A percentile compares a stretch with the other conserved stretches of the same genome.
Evolutionary conservation across 805 yeast genomes (phyloP).

Genomic region (Tetrapisispora taiwanensis): DNA sequence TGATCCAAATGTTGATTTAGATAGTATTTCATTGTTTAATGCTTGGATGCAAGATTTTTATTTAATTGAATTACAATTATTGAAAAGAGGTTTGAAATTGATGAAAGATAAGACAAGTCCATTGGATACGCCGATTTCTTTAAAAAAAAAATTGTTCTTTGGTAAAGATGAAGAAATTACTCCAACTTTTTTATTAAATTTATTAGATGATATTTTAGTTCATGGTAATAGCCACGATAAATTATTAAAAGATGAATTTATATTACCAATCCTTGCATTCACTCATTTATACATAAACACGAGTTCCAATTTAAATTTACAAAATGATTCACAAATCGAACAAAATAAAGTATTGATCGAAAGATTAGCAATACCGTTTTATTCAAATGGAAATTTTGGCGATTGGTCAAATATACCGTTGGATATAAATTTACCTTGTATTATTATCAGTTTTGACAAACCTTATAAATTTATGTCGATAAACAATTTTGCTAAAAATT

Average conservation of each 20-base stretch:
- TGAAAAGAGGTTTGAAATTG: neutral
- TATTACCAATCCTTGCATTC: neutral
- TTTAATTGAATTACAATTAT: neutral
- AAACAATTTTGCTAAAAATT: neutral
- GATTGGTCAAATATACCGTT: conserved; percentile 1
- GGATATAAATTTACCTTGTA: neutral
- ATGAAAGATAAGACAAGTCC: conserved; percentile 1
- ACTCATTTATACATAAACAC: neutral
- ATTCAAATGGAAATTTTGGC: neutral
- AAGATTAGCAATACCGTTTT: neutral
- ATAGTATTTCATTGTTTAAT: neutral
- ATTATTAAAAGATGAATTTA: neutral
- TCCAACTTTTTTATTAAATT: neutral
- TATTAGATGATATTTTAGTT: neutral
- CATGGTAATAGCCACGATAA: neutral
- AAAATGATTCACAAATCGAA: neutral
- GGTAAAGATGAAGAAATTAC: neutral
- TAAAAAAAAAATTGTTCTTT: neutral
- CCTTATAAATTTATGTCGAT: conserved; percentile 2
- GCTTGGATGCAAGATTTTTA: neutral
- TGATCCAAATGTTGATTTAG: neutral
- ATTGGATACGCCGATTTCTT: neutral
- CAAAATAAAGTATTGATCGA: conserved; percentile 1
- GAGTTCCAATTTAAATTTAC: neutral
- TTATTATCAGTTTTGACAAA: neutral